phyloP scores from a whole-genome alignment of 2,329 filamentous ascomycete genomes.

The Aspergillus melleus region DNA sequence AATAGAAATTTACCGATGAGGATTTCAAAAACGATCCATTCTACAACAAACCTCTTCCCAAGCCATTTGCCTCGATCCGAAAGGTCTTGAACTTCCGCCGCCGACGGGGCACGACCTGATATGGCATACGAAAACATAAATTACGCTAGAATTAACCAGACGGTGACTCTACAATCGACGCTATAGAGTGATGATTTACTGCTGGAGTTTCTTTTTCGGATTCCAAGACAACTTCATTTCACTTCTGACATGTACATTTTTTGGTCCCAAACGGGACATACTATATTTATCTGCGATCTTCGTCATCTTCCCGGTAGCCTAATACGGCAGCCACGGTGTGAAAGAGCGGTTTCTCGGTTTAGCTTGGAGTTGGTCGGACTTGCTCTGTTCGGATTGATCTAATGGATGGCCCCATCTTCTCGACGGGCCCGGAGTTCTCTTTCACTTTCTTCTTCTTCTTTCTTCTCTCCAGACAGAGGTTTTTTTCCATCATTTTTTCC shows the following conservation, averaged over 20 bases:
- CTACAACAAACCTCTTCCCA: slow-evolving; percentile 31
- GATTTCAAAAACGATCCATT: slow-evolving; percentile 43
- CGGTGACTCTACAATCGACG: background rate
- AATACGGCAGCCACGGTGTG: background rate
- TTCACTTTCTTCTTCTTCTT: background rate
- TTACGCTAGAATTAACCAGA: background rate
- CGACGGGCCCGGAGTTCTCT: background rate
- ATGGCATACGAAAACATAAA: background rate
- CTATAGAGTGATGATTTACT: background rate
- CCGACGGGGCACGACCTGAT: slow-evolving; percentile 17
- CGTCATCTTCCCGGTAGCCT: background rate
- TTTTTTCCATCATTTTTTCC: background rate
- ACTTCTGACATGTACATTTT: background rate
- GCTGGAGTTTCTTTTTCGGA: background rate
- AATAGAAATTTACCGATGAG: slow-evolving; percentile 41
- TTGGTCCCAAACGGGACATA: background rate
- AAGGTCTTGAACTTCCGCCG: slow-evolving; percentile 28
- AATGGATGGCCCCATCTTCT: background rate
- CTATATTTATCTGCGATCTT: background rate
- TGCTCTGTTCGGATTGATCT: background rate
- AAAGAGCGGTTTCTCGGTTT: background rate
- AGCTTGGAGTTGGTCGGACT: background rate
- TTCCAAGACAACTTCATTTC: background rate
- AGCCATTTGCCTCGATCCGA: slow-evolving; percentile 29
- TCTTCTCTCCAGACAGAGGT: background rate